Evolutionary conservation across 2,329 filamentous ascomycete species (phyloP), one percentile per base, ranked within the genome.

Genomic region (Aspergillus terreus): DNA sequence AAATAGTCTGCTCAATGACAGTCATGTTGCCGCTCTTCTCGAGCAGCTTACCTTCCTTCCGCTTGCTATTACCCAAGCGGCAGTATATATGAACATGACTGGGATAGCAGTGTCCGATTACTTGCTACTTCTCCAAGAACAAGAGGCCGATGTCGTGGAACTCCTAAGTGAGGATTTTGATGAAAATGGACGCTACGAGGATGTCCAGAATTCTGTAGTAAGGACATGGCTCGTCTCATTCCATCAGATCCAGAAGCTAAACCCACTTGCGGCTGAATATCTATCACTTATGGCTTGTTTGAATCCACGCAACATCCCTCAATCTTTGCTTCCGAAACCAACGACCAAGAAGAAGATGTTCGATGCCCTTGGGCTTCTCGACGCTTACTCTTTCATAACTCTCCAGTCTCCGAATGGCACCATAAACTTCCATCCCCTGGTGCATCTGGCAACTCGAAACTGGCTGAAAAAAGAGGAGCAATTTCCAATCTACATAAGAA

Each of bases 171-270:
- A 52, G 36, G 47, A 56, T 4, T 60, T 60, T 50, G 44, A 44
- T 10, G 54, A 55, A 15, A 36, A 55, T n/a, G 47, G 47, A 11
- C 47, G 58, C 17, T 58, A 60, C 30, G 10, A 36, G 2, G 50
- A 50, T 9, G 51, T 19, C n/a, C 38, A 54, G 27, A 58, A 60
- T 35, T 41, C 56, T n/a, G 40, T 58, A 7, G 41, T 40, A 10
- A 43, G 6, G 3, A 58, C 55, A 4, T 60, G 58, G 58, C 33
- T 52, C 2, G 49, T 56, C n/a, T 60, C 55, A 21, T 60, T 60
- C 19, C 17, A 52, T n/a, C 55, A 58, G n/a, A 49, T 58, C 12
- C 48, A 52, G 14, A 17, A 33, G 2, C 32, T 17, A 1, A 33
- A 49, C 33, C 6, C 25, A 14, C 15, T 53, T 4, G 53, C 55